Conservation (phyloP, 2,329 filamentous ascomycete genomes). For the Decorospora gaudefroyi region DNA sequence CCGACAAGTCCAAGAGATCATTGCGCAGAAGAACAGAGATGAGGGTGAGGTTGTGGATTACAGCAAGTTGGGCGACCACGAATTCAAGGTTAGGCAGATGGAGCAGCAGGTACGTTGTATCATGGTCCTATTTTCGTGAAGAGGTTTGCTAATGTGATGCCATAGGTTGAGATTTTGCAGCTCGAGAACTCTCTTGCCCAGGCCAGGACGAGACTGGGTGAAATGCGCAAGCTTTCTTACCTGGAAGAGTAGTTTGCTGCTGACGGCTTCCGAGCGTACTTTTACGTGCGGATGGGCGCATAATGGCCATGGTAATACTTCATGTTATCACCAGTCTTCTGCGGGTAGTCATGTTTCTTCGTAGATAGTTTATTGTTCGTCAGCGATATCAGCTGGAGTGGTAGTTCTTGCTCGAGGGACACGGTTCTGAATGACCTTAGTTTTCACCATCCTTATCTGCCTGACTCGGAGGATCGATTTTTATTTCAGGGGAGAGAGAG, state of each 20-base stretch:
- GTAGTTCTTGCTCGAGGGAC: too few relatives aligned
- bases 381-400: too few relatives aligned
- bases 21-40: slow-evolving; percentile 80
- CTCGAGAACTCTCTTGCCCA: slow-evolving; percentile 83
- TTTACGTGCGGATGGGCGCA: too few relatives aligned
- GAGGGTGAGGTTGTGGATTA: slow-evolving; percentile 85
- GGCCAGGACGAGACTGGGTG: slow-evolving; percentile 81
- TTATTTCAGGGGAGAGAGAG: too few relatives aligned
- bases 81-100: slow-evolving; percentile 99
- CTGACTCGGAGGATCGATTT: too few relatives aligned
- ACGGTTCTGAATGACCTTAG: neutral
- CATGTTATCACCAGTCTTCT: too few relatives aligned
- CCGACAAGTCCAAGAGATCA: slow-evolving; percentile 91
- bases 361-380: neutral
- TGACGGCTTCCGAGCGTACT: too few relatives aligned
- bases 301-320: too few relatives aligned
- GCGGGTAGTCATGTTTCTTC: slow-evolving; percentile 1
- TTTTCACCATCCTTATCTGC: too few relatives aligned
- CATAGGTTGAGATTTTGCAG: slow-evolving; percentile 92
- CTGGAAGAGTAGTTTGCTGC: slow-evolving; percentile 54
- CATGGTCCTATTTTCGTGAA: neutral
- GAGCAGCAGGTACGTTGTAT: slow-evolving; percentile 86
- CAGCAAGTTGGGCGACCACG: slow-evolving; percentile 81
- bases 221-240: slow-evolving; percentile 98
- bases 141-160: slow-evolving; percentile 17